Conservation (phyloP, 2,329 filamentous ascomycete genomes). For the Scytalidium lignicola region DNA sequence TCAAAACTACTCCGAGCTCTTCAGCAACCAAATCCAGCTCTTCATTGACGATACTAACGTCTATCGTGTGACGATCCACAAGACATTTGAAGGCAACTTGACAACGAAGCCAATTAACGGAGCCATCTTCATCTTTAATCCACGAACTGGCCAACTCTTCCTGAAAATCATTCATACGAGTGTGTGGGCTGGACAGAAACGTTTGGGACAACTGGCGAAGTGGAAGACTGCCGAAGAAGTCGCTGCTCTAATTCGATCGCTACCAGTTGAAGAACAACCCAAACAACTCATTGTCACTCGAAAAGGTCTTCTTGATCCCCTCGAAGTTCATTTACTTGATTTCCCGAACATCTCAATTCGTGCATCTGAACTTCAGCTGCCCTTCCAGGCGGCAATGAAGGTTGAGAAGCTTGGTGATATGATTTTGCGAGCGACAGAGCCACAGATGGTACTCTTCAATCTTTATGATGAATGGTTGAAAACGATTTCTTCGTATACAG, state of each 20-base stretch:
- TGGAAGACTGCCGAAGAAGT: conserved; percentile 99
- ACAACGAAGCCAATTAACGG: conserved; percentile 99
- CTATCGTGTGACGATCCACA: conserved; percentile 98
- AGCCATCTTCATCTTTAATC: conserved; percentile 99
- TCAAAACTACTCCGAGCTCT: conserved; percentile 97
- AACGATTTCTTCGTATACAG: conserved; percentile 96
- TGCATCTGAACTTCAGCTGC: conserved; percentile 91
- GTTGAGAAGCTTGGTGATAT: conserved; percentile 98
- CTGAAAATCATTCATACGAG: conserved; percentile 99
- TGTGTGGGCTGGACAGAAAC: conserved; percentile 98
- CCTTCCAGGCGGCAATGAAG: conserved; percentile 99
- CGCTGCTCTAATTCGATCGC: conserved; percentile 86
- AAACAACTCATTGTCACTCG: conserved; percentile 98
- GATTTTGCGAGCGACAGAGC: conserved; percentile 95
- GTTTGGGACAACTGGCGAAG: conserved; percentile 94
- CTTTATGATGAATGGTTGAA: conserved; percentile 98
- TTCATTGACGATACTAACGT: conserved; percentile 99
- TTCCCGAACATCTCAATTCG: conserved; percentile 99
- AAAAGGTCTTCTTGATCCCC: conserved; percentile 92
- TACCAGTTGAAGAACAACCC: conserved; percentile 96
- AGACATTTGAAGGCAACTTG: conserved; percentile 98
- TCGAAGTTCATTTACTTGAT: conserved; percentile 94
- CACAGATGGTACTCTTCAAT: conserved; percentile 99
- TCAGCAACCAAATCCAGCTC: conserved; percentile 97
- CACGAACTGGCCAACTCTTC: conserved; percentile 95